Evolutionary conservation across 176 grass and related monocot genomes (phyloP), one percentile per base, ranked within the genome.

Genomic region (Ampelocalamus luodianensis): DNA sequence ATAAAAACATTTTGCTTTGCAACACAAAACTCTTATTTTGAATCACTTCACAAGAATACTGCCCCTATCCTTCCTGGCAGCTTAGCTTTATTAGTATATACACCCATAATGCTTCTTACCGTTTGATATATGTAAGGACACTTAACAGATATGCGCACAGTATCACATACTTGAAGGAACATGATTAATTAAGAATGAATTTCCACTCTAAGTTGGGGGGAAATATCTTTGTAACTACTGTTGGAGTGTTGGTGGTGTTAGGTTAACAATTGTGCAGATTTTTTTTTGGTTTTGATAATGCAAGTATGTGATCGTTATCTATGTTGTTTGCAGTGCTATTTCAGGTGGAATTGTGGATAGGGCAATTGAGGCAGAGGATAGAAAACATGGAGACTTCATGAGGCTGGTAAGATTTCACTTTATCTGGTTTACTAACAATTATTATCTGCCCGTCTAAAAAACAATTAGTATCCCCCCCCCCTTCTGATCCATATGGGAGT

Each of bases 311-410:
- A 74, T 79, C 1, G 0, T 39, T 14, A 12, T 8, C 22, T 43
- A n/a, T 76, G 4, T 73, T 82, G 46, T 83, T 79, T 88, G 53
- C 70, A 97, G 92, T 90, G 86, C 95, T 77, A 97, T 94, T 93
- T 87, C 92, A 27, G 92, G 95, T 60, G 95, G 95, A 72, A 94
- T 97, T 78, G 81, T 97, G 15, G 90, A 97, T 44, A 85, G 92
- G 64, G 80, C 95, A 56, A 91, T 97, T 68, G 87, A 91, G 26
- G 95, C 95, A 71, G 95, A 97, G 59, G 95, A 88, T 65, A 97
- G 74, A 55, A 97, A 97, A 83, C 92, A 97, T 68, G 90, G 79
- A 40, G 95, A 97, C 78, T 94, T 97, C 85, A 89, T 97, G 92
- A 89, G 89, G 43, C 75, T 97, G 37, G 95, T 97, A 90, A 89